Percentiles rank a stretch among this genome's conserved stretches.
Evolutionary conservation across 176 grass and related monocot species (phyloP).

Genomic region (Musa acuminata): DNA sequence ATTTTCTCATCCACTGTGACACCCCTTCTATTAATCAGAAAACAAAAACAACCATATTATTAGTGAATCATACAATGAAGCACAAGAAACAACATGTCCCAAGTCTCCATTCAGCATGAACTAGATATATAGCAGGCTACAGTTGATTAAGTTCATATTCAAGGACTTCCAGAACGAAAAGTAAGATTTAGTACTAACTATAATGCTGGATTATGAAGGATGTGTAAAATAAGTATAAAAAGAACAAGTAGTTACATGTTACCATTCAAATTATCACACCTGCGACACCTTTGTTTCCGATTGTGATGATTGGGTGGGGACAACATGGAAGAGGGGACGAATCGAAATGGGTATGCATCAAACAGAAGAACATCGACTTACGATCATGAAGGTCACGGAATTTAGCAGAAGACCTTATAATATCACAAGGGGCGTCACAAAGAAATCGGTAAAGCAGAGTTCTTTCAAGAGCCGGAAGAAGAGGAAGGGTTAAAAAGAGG

Average conservation of each 20-base stretch:
- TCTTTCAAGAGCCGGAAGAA: neutral
- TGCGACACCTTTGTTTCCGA: too few relatives aligned
- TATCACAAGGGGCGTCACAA: neutral
- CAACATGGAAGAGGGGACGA: neutral
- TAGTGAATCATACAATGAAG: neutral
- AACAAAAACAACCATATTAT: neutral
- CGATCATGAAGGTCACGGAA: neutral
- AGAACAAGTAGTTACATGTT: too few relatives aligned
- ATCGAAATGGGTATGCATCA: neutral
- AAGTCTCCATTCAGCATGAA: neutral
- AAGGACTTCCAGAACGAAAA: neutral
- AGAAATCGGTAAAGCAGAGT: neutral
- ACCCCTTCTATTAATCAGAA: conserved; percentile 72
- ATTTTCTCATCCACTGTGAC: conserved; percentile 88
- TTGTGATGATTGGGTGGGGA: too few relatives aligned
- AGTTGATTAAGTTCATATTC: neutral
- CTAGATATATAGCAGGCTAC: neutral
- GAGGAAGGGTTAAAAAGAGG: neutral
- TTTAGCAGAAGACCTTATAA: neutral
- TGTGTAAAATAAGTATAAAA: too few relatives aligned
- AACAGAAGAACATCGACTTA: neutral
- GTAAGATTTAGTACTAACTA: neutral
- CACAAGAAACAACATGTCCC: too few relatives aligned
- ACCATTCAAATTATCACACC: too few relatives aligned
- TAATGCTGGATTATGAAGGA: neutral